Percentiles rank a stretch among this genome's conserved stretches.
These are phyloP conservation scores for Lactuca saligna DNA, from an alignment of 129 eudicot genomes.

Conservation along the genomic window DNA sequence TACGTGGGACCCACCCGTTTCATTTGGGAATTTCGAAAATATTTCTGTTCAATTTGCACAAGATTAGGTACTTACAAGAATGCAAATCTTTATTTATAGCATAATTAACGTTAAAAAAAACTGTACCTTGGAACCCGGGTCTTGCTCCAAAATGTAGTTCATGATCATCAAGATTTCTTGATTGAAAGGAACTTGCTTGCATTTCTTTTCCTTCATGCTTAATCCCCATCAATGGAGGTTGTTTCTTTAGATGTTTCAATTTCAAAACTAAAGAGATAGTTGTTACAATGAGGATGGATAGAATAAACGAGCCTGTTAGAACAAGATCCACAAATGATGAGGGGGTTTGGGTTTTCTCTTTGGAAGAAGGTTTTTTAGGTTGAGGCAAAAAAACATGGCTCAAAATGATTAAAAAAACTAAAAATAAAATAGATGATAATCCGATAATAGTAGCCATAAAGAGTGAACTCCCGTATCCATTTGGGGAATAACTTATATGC, in stretches of 20 bases:
- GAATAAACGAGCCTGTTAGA: conserved; percentile 50
- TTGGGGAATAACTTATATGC: conserved; percentile 35
- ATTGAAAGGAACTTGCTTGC: conserved; percentile 38
- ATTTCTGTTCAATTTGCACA: conserved; percentile 45
- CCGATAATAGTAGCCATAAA: conserved; percentile 48
- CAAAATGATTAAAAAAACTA: conserved; percentile 38
- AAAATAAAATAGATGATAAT: conserved; percentile 51
- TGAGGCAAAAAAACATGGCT: conserved; percentile 48
- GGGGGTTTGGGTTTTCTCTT: conserved; percentile 40
- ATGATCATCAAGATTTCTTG: conserved; percentile 46
- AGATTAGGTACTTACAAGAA: conserved; percentile 17
- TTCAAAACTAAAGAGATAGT: conserved; percentile 40
- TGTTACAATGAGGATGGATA: conserved; percentile 43
- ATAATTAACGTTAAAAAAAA: not conserved
- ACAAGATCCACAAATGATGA: conserved; percentile 57
- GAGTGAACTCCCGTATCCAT: conserved; percentile 49
- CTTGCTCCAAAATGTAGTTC: conserved; percentile 74
- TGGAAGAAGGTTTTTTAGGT: conserved; percentile 39
- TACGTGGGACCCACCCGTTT: conserved; percentile 49
- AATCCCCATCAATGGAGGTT: conserved; percentile 17
- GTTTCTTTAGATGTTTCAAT: conserved; percentile 42
- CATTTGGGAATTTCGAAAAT: conserved; percentile 43
- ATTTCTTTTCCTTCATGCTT: conserved; percentile 33
- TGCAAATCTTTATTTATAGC: not conserved
- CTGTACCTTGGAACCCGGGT: conserved; percentile 67